Percentiles rank a stretch among this genome's conserved stretches.
Conservation (phyloP, 2,329 filamentous ascomycete genomes). For the Fusarium anthophilum region DNA sequence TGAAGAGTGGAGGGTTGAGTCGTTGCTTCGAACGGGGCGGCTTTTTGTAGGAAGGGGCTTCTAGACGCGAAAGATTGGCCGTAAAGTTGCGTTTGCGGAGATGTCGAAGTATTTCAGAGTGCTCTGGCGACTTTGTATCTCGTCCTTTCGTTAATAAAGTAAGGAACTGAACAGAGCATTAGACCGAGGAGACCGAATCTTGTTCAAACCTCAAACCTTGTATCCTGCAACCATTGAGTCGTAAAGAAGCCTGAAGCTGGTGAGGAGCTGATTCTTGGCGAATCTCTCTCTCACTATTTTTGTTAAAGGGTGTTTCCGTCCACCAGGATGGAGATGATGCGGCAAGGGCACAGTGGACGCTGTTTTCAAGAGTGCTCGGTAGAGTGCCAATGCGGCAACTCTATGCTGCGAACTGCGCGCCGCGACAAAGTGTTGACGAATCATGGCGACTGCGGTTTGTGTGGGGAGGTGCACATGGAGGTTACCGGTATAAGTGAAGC, state of each 20-base stretch:
- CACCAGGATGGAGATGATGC: slow-evolving; percentile 48
- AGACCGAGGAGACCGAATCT: background rate
- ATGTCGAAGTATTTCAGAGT: slow-evolving; percentile 53
- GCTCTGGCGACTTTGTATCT: slow-evolving; percentile 50
- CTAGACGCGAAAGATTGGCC: slow-evolving; percentile 36
- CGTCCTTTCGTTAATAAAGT: slow-evolving; percentile 52
- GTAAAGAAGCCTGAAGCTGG: slow-evolving; percentile 67
- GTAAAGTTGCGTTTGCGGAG: slow-evolving; percentile 46
- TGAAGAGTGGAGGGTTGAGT: slow-evolving; percentile 42
- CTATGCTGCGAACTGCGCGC: slow-evolving; percentile 63
- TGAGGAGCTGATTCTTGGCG: slow-evolving; percentile 65
- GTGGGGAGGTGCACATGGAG: background rate
- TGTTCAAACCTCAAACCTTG: slow-evolving; percentile 54
- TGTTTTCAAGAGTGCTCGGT: slow-evolving; percentile 72
- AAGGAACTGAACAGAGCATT: slow-evolving; percentile 49
- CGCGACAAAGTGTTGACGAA: slow-evolving; percentile 53
- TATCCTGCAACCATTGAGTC: slow-evolving; percentile 75
- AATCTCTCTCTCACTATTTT: slow-evolving; percentile 71
- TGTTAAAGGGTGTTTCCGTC: slow-evolving; percentile 56
- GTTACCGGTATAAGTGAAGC: slow-evolving; percentile 2
- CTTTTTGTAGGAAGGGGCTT: background rate
- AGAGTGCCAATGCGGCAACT: slow-evolving; percentile 72
- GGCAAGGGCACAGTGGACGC: slow-evolving; percentile 63
- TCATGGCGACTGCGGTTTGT: slow-evolving; percentile 33
- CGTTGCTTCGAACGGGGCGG: slow-evolving; percentile 26